Evolutionary conservation across 2,329 filamentous ascomycete species (phyloP).

Genomic region (Plectosphaerella plurivora): DNA sequence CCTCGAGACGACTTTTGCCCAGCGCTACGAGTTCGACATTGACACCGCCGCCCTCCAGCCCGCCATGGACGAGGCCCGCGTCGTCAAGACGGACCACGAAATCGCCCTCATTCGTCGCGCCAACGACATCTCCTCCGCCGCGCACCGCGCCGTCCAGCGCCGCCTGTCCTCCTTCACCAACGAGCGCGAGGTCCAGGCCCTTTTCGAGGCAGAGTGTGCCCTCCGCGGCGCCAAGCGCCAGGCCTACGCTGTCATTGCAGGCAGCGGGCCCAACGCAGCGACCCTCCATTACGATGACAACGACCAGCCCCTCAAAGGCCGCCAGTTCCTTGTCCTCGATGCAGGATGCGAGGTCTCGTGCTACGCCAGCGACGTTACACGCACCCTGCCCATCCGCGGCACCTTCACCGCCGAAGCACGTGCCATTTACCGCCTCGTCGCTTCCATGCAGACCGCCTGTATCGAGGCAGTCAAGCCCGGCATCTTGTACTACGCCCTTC

Average conservation of each 20-base stretch:
- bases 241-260: conserved; percentile 87
- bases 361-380: conserved; percentile 87
- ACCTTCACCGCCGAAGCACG: conserved; percentile 63
- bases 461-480: conserved; percentile 67
- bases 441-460: conserved; percentile 74
- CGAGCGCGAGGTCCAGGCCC: conserved; percentile 79
- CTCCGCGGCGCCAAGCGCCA: conserved; percentile 69
- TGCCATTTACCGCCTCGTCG: conserved; percentile 72
- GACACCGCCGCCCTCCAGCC: conserved; percentile 53
- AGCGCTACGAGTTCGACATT: conserved; percentile 27
- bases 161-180: conserved; percentile 60
- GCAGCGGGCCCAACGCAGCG: conserved; percentile 74
- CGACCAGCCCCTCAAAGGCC: conserved; percentile 62
- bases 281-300: conserved; percentile 87
- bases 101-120: conserved; percentile 76
- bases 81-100: conserved; percentile 81
- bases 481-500: conserved; percentile 65
- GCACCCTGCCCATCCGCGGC: conserved; percentile 73
- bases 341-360: conserved; percentile 80
- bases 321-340: conserved; percentile 77
- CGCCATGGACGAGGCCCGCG: conserved; percentile 75
- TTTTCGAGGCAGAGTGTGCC: conserved; percentile 70
- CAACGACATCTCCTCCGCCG: conserved; percentile 72
- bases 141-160: conserved; percentile 69
- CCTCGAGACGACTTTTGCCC: conserved; percentile 16